A percentile compares a stretch with the other conserved stretches of the same genome.
phyloP scores from a whole-genome alignment of 306 rosid species.

The Vigna nakashimae region DNA sequence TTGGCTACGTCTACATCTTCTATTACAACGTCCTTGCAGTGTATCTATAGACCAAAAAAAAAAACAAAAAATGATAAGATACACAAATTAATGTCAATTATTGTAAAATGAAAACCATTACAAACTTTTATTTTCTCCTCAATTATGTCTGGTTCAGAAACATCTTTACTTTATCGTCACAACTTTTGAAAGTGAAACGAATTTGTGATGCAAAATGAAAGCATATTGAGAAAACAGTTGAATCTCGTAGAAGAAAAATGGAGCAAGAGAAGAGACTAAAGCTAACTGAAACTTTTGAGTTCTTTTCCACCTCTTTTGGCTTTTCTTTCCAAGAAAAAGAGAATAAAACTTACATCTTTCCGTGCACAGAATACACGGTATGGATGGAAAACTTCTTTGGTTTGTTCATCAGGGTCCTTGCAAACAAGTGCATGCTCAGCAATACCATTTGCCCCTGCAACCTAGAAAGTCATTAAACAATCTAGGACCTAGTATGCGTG shows the following conservation, averaged over 20 bases:
- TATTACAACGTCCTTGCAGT: constrained; percentile 70
- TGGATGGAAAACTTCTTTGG: constrained; percentile 75
- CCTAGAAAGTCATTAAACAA: constrained; percentile 6
- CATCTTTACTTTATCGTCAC: neutral
- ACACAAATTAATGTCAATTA: constrained; percentile 15
- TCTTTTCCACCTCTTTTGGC: neutral
- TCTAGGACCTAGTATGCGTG: neutral
- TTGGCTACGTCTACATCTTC: constrained; percentile 73
- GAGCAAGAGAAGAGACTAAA: neutral
- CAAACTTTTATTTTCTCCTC: neutral
- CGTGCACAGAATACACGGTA: constrained; percentile 89
- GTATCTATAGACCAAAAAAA: constrained; percentile 56
- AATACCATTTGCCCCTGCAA: constrained; percentile 50
- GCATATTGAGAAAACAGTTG: neutral
- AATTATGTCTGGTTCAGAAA: neutral
- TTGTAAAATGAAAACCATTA: constrained; percentile 18
- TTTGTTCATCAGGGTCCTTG: constrained; percentile 61
- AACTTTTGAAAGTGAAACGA: neutral
- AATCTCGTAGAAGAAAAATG: neutral
- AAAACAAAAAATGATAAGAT: neutral
- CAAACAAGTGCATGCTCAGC: constrained; percentile 33
- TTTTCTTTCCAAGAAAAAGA: neutral
- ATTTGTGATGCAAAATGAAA: neutral
- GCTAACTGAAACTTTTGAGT: neutral
- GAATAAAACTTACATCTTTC: constrained; percentile 71